Base-by-base conservation (phyloP, 805 yeast genomes). In the Pachysolen tannophilus region DNA sequence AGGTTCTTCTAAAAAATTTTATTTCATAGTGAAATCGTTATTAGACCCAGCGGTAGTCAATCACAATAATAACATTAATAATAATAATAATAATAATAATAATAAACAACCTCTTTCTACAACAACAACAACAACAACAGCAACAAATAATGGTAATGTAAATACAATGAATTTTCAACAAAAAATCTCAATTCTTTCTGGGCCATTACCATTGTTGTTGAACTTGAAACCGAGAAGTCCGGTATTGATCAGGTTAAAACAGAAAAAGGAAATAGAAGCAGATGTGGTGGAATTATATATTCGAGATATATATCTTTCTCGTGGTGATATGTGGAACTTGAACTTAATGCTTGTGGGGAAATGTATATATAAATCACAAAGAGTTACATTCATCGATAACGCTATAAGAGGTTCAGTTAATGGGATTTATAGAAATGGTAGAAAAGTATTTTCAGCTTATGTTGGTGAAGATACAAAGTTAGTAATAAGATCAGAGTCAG, bases 271-370 rank as follows among this genome's bases (percentile, higher is more conserved):
- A 1, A 79, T 72, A n/a, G 81, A 75, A 42, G 82, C 88, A 1
- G 96, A 92, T 47, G 69, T 85, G 3, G 72, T 88, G 3, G 97
- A 92, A 49, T 58, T 92, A 5, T 77, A 77, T 50, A 71, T 86
- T 35, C 84, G 78, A 47, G 97, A 92, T 48, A 65, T 85, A 15
- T 75, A 82, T 44, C 59, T 92, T 11, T 75, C 95, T 3, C 63
- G 98, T 44, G 95, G 94, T 41, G 92, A 86, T 47, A 90, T 88
- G 87, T 92, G 97, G 95, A 65, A 72, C 18, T 60, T 90, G 10
- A 75, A 94, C 0, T 66, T 83, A 2, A 49, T 65, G 14, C 43
- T 90, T 35, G 67, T 69, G 1, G 75, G 75, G 8, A 59, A 72
- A 6, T 84, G 95, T 53, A 69, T 84, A 2, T 76, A 82, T 48